phyloP scores from a whole-genome alignment of 176 grass and related monocot species.

The Oryza glaberrima region DNA sequence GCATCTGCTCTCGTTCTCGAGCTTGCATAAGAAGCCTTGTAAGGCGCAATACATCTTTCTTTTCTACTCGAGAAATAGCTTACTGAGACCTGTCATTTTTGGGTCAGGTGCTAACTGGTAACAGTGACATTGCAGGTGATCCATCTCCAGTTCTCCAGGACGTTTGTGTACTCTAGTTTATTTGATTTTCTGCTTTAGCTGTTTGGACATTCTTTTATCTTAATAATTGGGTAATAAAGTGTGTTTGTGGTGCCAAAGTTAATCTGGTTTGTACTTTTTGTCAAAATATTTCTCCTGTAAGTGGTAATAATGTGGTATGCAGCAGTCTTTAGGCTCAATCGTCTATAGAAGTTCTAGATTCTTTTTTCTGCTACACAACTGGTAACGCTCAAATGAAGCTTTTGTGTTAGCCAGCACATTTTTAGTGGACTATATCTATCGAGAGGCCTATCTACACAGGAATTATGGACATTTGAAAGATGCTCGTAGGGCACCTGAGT shows the following conservation, averaged over 20 bases:
- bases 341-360: neutral
- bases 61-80: neutral
- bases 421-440: neutral
- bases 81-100: neutral
- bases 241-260: conserved; percentile 5
- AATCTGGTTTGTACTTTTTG: neutral
- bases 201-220: conserved; percentile 2
- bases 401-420: neutral
- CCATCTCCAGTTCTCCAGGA: neutral
- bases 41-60: neutral
- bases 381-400: neutral
- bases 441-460: neutral
- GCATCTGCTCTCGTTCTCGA: conserved; percentile 85
- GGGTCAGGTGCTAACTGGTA: neutral
- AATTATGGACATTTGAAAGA: neutral
- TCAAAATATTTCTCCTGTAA: neutral
- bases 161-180: conserved; percentile 3
- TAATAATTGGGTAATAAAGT: conserved; percentile 17
- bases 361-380: neutral
- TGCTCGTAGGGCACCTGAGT: neutral
- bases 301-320: neutral
- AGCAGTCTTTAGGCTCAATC: neutral
- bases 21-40: conserved; percentile 42
- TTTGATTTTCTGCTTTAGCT: neutral
- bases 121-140: neutral